These are phyloP conservation scores for Debaryomyces hansenii DNA, from an alignment of 805 yeast species.

Conservation along the genomic window DNA sequence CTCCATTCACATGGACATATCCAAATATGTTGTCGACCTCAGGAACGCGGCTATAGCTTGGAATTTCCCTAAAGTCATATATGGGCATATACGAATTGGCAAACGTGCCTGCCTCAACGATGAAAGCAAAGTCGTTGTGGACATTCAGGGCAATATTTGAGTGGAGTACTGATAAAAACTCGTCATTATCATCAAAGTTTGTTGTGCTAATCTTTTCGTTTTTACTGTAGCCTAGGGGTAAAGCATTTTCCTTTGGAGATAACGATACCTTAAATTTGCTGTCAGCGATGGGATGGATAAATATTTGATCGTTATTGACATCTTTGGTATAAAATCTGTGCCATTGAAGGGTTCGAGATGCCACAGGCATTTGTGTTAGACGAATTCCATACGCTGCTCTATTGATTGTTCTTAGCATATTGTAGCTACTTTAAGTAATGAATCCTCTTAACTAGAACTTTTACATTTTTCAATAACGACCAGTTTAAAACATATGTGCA, in stretches of 20 bases:
- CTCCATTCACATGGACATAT: slow-evolving; percentile 56
- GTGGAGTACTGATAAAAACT: slow-evolving; percentile 30
- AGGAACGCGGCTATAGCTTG: slow-evolving; percentile 65
- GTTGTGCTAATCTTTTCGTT: slow-evolving; percentile 15
- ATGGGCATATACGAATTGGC: slow-evolving; percentile 63
- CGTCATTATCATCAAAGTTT: slow-evolving; percentile 23
- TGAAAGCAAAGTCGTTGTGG: slow-evolving; percentile 50
- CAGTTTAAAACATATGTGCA: too few relatives aligned
- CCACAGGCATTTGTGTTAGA: too few relatives aligned
- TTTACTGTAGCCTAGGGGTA: slow-evolving; percentile 21
- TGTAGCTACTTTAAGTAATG: too few relatives aligned
- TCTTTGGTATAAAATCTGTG: slow-evolving; percentile 10
- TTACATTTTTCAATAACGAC: too few relatives aligned
- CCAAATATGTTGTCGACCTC: slow-evolving; percentile 73
- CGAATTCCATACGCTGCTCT: too few relatives aligned
- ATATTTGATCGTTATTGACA: slow-evolving; percentile 17
- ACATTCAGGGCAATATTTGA: slow-evolving; percentile 20
- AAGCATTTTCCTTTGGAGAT: slow-evolving; percentile 17
- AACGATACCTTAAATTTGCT: slow-evolving; percentile 16
- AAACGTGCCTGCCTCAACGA: slow-evolving; percentile 55
- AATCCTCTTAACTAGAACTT: too few relatives aligned
- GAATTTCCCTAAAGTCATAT: slow-evolving; percentile 66
- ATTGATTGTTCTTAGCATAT: too few relatives aligned
- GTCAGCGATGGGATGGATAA: slow-evolving; percentile 13
- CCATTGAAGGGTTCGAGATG: neutral